phyloP scores from a whole-genome alignment of 2,329 filamentous ascomycete genomes.

The Aspergillus pseudotamarii region DNA sequence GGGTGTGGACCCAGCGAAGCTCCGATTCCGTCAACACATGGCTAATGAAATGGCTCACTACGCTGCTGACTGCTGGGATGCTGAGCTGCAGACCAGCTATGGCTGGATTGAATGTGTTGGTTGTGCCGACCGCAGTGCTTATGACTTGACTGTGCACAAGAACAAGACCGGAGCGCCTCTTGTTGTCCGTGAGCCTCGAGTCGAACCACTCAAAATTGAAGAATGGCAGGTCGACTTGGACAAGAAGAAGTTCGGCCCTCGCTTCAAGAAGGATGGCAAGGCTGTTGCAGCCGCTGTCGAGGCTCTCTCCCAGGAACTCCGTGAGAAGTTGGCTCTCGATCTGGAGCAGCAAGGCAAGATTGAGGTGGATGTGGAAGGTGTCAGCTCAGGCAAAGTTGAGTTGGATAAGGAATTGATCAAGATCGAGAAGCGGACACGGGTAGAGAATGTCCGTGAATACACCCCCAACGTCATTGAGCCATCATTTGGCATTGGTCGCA shows the following conservation, averaged over 20 bases:
- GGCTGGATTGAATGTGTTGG: constrained; percentile 99
- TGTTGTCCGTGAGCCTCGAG: constrained; percentile 78
- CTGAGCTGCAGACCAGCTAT: constrained; percentile 85
- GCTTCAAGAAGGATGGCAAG: constrained; percentile 94
- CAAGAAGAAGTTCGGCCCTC: constrained; percentile 93
- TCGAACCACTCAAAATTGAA: constrained; percentile 76
- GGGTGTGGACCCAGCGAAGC: constrained; percentile 82
- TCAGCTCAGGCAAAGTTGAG: constrained; percentile 73
- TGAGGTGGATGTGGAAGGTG: constrained; percentile 69
- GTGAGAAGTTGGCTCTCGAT: constrained; percentile 75
- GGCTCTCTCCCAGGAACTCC: constrained; percentile 75
- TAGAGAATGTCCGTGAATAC: constrained; percentile 85
- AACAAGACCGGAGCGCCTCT: constrained; percentile 89
- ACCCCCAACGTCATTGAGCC: constrained; percentile 96
- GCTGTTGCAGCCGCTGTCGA: constrained; percentile 78
- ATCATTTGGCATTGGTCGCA: constrained; percentile 94
- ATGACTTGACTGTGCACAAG: constrained; percentile 88
- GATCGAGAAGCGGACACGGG: constrained; percentile 80
- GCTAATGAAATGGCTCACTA: constrained; percentile 89
- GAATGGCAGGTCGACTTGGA: constrained; percentile 87
- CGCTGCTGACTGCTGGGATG: constrained; percentile 96
- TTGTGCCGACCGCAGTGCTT: constrained; percentile 92
- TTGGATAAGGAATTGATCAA: constrained; percentile 76
- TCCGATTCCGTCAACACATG: constrained; percentile 98
- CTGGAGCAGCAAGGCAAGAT: constrained; percentile 75